Evolutionary conservation across 2,329 filamentous ascomycete genomes (phyloP).

Genomic region (Chalaropsis thielavioides): DNA sequence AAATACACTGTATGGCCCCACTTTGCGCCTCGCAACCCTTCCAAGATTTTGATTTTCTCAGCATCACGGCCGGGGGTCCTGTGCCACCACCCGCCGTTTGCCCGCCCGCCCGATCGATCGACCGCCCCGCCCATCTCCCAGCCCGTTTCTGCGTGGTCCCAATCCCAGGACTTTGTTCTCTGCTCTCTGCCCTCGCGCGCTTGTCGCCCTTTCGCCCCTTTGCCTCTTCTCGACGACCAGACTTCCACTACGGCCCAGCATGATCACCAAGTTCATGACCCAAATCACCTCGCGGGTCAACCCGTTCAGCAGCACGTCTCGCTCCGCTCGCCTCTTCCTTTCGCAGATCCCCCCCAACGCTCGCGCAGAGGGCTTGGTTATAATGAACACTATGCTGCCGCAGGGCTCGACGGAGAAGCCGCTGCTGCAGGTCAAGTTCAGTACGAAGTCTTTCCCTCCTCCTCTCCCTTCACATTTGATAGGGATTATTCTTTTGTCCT

Average conservation of each 20-base stretch:
- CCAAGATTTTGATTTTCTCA: not conserved
- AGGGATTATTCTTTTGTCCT: no score
- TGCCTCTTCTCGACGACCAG: not conserved
- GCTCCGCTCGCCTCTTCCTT: slow-evolving; percentile 78
- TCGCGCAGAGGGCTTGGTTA: slow-evolving; percentile 55
- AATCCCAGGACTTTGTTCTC: not conserved
- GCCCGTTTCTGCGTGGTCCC: not conserved
- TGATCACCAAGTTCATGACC: slow-evolving; percentile 80
- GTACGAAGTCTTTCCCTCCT: slow-evolving; percentile 34
- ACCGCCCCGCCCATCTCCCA: no score
- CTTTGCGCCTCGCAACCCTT: not conserved
- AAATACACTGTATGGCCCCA: not conserved
- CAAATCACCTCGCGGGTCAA: slow-evolving; percentile 80
- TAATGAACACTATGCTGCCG: slow-evolving; percentile 63
- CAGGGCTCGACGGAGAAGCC: slow-evolving; percentile 53
- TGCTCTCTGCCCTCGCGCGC: not conserved
- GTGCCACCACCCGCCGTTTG: not conserved
- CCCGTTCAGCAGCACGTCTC: slow-evolving; percentile 67
- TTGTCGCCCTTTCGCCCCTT: no score
- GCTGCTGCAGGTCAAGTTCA: slow-evolving; percentile 68
- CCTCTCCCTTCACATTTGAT: slow-evolving; percentile 14
- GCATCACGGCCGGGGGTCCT: not conserved
- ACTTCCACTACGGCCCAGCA: slow-evolving; percentile 28
- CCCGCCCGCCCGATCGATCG: not conserved
- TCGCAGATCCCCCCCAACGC: slow-evolving; percentile 70